Percentiles rank a stretch among this genome's conserved stretches.
These are phyloP conservation scores for Saussurea involucrata DNA, from an alignment of 129 eudicot species.

Conservation along the genomic window DNA sequence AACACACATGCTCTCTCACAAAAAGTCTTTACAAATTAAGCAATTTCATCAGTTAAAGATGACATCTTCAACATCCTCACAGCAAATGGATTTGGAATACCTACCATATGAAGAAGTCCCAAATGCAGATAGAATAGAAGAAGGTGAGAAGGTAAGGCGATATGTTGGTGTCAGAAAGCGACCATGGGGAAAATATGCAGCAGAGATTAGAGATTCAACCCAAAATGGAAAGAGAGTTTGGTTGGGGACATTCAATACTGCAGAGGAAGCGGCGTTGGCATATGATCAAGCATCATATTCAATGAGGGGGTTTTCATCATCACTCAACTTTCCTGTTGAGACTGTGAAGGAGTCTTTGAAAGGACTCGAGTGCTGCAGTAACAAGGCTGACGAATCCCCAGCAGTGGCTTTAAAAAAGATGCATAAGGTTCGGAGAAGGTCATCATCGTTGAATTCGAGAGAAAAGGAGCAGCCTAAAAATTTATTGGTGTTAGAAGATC, in stretches of 20 bases:
- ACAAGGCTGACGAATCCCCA: background rate
- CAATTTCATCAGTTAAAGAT: too few relatives aligned
- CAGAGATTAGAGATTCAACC: constrained; percentile 12
- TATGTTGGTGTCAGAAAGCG: constrained; percentile 1
- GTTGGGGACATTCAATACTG: constrained; percentile 6
- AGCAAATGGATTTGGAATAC: background rate
- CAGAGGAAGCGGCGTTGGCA: constrained; percentile 7
- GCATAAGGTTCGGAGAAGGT: background rate
- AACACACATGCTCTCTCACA: background rate
- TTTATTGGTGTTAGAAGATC: background rate
- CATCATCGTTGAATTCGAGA: background rate
- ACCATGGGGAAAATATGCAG: constrained; percentile 16
- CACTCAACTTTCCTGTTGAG: background rate
- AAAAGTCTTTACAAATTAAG: background rate
- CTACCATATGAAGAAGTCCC: background rate
- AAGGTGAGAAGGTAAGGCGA: background rate
- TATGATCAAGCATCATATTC: constrained; percentile 12
- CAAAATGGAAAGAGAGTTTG: constrained; percentile 9
- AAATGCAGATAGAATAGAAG: background rate
- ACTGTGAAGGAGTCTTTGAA: constrained; percentile 1
- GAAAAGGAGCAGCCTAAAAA: background rate
- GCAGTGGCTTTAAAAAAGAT: constrained; percentile 2
- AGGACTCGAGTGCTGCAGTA: background rate
- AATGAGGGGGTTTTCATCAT: background rate
- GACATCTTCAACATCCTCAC: background rate